Evolutionary conservation across 192 early-diverging fungal genomes (phyloP).

Genomic region (Spinellus fusiger): DNA sequence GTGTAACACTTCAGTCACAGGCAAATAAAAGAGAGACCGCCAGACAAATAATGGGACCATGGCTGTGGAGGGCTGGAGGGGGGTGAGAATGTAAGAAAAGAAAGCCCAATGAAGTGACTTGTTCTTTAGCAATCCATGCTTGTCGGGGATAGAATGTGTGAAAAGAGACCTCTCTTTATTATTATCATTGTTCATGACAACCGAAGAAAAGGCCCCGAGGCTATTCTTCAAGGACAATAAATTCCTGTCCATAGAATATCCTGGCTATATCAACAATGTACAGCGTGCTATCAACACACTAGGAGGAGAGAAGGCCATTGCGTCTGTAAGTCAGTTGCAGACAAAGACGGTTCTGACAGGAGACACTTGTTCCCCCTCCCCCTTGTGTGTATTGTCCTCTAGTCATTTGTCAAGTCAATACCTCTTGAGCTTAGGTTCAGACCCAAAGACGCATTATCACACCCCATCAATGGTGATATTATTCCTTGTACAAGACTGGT

Average conservation of each 20-base stretch:
- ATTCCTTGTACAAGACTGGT: conserved; percentile 49
- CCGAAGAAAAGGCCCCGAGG: conserved; percentile 1
- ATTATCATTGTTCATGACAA: background rate
- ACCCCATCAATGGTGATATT: conserved; percentile 58
- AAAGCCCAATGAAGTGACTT: too few species aligned
- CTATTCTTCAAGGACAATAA: conserved; percentile 14
- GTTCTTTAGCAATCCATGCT: too few species aligned
- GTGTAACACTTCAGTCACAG: too few species aligned
- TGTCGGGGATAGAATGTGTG: too few species aligned
- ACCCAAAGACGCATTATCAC: conserved; percentile 53
- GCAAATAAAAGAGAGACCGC: too few species aligned
- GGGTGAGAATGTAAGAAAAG: too few species aligned
- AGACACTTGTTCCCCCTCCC: too few species aligned
- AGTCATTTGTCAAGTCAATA: conserved; percentile 38
- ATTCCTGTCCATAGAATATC: conserved; percentile 53
- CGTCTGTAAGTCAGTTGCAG: conserved; percentile 27
- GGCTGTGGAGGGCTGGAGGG: too few species aligned
- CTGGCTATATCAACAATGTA: conserved; percentile 40
- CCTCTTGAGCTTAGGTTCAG: conserved; percentile 50
- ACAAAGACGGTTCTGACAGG: too few species aligned
- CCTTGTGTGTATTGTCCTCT: too few species aligned
- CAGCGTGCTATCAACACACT: conserved; percentile 40
- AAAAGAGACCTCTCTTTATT: background rate
- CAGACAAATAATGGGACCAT: too few species aligned
- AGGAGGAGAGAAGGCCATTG: conserved; percentile 40